These are phyloP conservation scores for Hydrangea macrophylla DNA, from an alignment of 148 eudicot genomes.

Conservation along the genomic window DNA sequence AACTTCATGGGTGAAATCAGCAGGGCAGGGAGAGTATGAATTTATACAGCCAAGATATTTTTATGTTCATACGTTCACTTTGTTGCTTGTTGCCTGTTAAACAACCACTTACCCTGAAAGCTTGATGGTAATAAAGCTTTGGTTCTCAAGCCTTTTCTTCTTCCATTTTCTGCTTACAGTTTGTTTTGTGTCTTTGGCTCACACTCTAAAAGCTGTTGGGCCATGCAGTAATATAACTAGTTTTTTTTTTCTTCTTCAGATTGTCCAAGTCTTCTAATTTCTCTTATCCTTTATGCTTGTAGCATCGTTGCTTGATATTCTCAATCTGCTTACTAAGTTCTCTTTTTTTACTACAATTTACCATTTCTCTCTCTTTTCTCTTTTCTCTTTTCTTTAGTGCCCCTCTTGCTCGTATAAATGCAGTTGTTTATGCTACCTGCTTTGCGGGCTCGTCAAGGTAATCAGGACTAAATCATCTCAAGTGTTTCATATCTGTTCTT, in stretches of 20 bases:
- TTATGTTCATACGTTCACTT: too few species aligned
- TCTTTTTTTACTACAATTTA: neutral
- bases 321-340: conserved; percentile 5
- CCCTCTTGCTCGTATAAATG: conserved; percentile 79
- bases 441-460: conserved; percentile 86
- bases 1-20: neutral
- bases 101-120: too few species aligned
- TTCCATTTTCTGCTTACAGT: too few species aligned
- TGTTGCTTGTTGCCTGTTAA: too few species aligned
- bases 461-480: neutral
- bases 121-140: too few species aligned
- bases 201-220: too few species aligned
- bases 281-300: neutral
- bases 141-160: too few species aligned
- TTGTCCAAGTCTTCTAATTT: neutral
- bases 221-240: too few species aligned
- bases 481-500: conserved; percentile 15
- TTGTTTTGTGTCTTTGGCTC: too few species aligned
- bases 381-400: conserved; percentile 52
- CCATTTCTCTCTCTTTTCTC: neutral
- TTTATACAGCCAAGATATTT: too few species aligned
- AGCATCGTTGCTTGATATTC: neutral
- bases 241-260: neutral
- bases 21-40: too few species aligned
- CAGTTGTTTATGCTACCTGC: conserved; percentile 79